These are phyloP conservation scores for Phycomyces blakesleeanus DNA, from an alignment of 192 early-diverging fungal genomes.

Conservation along the genomic window DNA sequence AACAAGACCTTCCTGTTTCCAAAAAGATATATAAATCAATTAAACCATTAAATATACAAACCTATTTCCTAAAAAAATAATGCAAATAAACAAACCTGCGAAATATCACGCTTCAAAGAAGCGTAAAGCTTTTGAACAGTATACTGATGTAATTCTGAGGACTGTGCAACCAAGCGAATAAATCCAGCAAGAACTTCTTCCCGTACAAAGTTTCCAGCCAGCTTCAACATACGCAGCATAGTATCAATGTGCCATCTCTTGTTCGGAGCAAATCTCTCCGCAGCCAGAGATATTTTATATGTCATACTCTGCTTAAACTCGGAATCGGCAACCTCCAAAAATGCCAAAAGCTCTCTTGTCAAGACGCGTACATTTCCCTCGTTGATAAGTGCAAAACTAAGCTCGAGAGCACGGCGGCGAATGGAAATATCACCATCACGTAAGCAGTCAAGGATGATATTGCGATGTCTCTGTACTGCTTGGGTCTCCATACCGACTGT, in stretches of 20 bases:
- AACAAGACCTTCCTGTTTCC: constrained; percentile 80
- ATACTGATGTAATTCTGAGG: constrained; percentile 79
- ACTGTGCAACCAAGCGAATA: constrained; percentile 82
- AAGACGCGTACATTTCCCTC: constrained; percentile 88
- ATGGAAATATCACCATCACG: constrained; percentile 95
- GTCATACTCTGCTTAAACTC: constrained; percentile 92
- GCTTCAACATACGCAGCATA: constrained; percentile 80
- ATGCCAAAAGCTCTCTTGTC: constrained; percentile 88
- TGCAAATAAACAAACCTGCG: constrained; percentile 35
- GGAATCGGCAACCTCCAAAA: constrained; percentile 85
- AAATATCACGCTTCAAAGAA: constrained; percentile 75
- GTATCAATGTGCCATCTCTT: constrained; percentile 98
- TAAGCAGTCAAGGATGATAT: constrained; percentile 94
- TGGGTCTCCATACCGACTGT: constrained; percentile 86
- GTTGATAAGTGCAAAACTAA: constrained; percentile 95
- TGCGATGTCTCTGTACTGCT: constrained; percentile 94
- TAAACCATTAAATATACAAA: background rate
- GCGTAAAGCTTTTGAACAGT: constrained; percentile 86
- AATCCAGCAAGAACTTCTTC: constrained; percentile 82
- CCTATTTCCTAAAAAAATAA: background rate
- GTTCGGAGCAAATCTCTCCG: constrained; percentile 89
- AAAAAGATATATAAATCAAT: constrained; percentile 14
- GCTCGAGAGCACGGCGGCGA: constrained; percentile 90
- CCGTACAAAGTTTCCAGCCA: constrained; percentile 67
- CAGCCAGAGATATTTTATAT: constrained; percentile 85